Percentiles rank a stretch among this genome's conserved stretches.
Conservation (phyloP, 148 eudicot genomes). For the Rhododendron vialii region DNA sequence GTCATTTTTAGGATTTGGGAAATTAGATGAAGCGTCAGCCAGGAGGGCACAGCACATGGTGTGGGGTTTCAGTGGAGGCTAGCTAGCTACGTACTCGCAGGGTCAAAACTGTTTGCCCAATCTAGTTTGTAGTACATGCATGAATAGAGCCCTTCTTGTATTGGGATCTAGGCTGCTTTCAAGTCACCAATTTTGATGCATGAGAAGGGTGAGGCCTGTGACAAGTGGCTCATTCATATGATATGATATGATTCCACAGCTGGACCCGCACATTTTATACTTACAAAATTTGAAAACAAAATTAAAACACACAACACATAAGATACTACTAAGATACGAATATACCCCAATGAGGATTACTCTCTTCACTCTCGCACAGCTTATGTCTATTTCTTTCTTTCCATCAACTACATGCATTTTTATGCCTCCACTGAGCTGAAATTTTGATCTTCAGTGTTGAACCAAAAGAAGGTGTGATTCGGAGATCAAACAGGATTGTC, state of each 20-base stretch:
- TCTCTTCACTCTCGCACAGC: not conserved
- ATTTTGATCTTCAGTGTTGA: not conserved
- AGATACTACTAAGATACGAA: no score
- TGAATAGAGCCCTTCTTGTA: not conserved
- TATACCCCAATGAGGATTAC: no score
- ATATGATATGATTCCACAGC: not conserved
- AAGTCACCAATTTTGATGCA: not conserved
- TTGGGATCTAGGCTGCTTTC: not conserved
- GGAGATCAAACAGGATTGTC: not conserved
- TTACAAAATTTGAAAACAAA: no score
- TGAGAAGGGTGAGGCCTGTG: not conserved
- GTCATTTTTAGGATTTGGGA: not conserved
- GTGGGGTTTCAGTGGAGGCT: not conserved
- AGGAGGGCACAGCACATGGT: not conserved
- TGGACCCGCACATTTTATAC: not conserved
- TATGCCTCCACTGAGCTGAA: not conserved
- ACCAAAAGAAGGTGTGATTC: not conserved
- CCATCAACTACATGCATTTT: not conserved
- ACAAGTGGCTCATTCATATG: not conserved
- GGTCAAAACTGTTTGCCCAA: slow-evolving; percentile 4
- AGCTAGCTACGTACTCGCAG: not conserved
- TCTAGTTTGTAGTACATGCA: not conserved
- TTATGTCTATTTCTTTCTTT: not conserved
- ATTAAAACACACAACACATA: no score
- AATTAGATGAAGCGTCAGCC: not conserved